Percentiles rank a stretch among this genome's conserved stretches.
Evolutionary conservation across 192 early-diverging fungal genomes (phyloP).

Genomic region (Fimicolochytrium jonesii): DNA sequence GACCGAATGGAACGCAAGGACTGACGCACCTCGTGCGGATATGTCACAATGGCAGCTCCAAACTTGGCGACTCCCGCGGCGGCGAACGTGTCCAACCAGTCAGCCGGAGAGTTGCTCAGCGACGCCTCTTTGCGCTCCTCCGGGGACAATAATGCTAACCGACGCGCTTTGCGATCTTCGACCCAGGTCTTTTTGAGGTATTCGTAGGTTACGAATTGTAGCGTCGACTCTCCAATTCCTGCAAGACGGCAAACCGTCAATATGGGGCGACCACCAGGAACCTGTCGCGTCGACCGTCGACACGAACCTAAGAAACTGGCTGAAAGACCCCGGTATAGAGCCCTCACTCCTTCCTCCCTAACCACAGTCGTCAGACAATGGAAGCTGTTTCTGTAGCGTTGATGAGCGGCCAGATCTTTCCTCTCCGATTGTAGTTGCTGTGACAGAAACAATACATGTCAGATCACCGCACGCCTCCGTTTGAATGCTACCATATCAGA

Average conservation of each 20-base stretch:
- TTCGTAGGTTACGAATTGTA: conserved; percentile 97
- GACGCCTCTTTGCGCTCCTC: background rate
- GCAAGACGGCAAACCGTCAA: conserved; percentile 5
- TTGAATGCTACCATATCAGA: no score
- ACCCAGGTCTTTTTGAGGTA: conserved; percentile 66
- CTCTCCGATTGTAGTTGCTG: conserved; percentile 68
- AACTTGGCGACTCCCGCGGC: conserved; percentile 84
- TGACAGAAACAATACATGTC: no score
- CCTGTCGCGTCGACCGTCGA: background rate
- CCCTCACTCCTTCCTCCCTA: conserved; percentile 73
- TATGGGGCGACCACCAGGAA: background rate
- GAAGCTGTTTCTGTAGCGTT: conserved; percentile 70
- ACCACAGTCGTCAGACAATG: conserved; percentile 69
- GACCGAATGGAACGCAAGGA: no score
- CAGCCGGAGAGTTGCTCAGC: conserved; percentile 16
- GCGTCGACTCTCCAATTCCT: conserved; percentile 83
- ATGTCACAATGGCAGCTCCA: conserved; percentile 79
- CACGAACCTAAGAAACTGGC: conserved; percentile 75
- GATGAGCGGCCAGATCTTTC: conserved; percentile 20
- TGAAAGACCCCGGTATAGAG: conserved; percentile 85
- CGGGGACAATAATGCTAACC: background rate
- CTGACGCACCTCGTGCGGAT: conserved; percentile 99
- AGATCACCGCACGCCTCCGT: no score
- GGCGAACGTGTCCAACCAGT: conserved; percentile 80
- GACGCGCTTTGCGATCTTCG: conserved; percentile 9